Evolutionary conservation across 305 asterid species (phyloP), one percentile per base, ranked within the genome.

Genomic region (Ilex paraguariensis): DNA sequence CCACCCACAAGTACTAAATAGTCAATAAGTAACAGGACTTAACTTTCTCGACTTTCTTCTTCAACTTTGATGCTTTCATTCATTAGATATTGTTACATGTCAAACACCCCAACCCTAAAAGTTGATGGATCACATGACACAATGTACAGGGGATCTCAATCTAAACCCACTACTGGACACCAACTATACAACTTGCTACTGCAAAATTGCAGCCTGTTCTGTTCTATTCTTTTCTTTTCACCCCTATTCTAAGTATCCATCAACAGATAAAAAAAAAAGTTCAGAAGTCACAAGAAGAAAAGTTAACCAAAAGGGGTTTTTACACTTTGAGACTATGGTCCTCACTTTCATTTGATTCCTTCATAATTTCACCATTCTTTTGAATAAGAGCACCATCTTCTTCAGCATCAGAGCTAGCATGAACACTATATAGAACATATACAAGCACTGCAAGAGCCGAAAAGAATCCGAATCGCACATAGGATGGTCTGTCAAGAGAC

Each of bases 341-440:
- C 73, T 78, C 88, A 54, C 53, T 66, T 63, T 75, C 91, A 57
- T 64, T 44, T 6, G 81, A 67, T 81, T 78, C 93, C 76, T 76
- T 78, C 69, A 65, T 67, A n/a, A 67, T 73, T 59, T 83, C 87
- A 52, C 77, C 72, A 13, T 53, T 67, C 77, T 81, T 83, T 67
- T 65, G 82, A 74, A 87, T 21, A 49, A 87, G 88, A 56, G 63
- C 63, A 40, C 90, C 94, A 33, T 72, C 81, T 72, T 73, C 89
- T 75, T 85, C 96, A 5, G 98, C 96, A 69, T 91, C 98, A 61
- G 84, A 91, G 85, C 95, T 91, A 54, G 95, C 87, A 69, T 91
- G 98, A 58, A 91, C 95, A 46, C 98, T 85, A 71, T 91, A 91
- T 32, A 83, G 68, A 45, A 88, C 81, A 59, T 91, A 91, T 1